A percentile compares a stretch with the other conserved stretches of the same genome.
Conservation (phyloP, 78 protist species). For the Anaeramoeba flamelloides region DNA sequence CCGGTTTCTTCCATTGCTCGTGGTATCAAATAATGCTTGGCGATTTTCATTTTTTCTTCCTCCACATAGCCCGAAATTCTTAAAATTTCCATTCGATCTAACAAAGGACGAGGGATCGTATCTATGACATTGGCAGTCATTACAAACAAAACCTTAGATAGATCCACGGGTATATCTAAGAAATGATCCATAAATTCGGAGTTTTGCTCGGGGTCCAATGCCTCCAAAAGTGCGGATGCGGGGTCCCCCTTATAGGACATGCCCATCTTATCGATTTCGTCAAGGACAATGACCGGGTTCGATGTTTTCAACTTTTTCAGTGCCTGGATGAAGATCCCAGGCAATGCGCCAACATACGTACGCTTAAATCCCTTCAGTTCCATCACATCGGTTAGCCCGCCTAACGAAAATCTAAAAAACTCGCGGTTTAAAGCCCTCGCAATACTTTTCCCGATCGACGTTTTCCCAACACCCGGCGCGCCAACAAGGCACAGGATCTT, state of each 20-base stretch:
- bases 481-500: conserved; percentile 81
- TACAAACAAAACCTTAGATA: background rate
- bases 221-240: background rate
- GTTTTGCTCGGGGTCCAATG: background rate
- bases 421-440: conserved; percentile 39
- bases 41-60: conserved; percentile 64
- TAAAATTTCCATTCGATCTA: background rate
- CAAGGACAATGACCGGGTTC: conserved; percentile 76
- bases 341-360: conserved; percentile 82
- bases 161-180: background rate
- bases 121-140: background rate
- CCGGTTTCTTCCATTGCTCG: background rate
- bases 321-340: conserved; percentile 78
- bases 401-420: conserved; percentile 74
- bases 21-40: conserved; percentile 43
- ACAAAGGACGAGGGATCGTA: background rate
- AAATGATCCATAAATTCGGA: background rate
- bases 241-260: background rate
- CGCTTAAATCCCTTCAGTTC: conserved; percentile 89
- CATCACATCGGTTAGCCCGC: conserved; percentile 72
- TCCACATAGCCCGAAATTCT: conserved; percentile 17
- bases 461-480: conserved; percentile 53
- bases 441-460: conserved; percentile 57
- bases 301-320: conserved; percentile 37
- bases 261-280: background rate